Percentiles rank a stretch among this genome's conserved stretches.
These are phyloP conservation scores for Backusella macrospora DNA, from an alignment of 192 early-diverging fungal genomes.

Conservation along the genomic window DNA sequence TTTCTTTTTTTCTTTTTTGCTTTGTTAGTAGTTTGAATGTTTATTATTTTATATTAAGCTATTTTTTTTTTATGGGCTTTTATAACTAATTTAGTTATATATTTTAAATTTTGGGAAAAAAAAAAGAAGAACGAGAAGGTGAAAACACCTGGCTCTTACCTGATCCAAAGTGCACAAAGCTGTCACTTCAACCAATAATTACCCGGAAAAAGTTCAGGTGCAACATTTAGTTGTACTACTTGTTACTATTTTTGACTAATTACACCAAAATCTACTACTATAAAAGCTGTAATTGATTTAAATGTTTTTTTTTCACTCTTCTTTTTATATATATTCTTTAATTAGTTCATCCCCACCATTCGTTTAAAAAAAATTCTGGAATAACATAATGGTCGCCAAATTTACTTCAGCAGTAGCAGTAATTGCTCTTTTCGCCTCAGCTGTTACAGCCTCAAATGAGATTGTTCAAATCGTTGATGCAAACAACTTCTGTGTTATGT, in stretches of 20 bases:
- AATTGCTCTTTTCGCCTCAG: background rate
- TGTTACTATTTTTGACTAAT: conserved; percentile 10
- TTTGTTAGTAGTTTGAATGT: background rate
- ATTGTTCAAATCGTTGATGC: conserved; percentile 37
- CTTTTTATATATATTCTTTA: conserved; percentile 1
- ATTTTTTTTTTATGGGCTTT: background rate
- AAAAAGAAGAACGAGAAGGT: background rate
- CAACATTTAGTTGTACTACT: conserved; percentile 4
- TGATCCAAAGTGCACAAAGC: background rate
- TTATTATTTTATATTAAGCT: background rate
- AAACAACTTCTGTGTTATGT: conserved; percentile 42
- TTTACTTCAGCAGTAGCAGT: background rate
- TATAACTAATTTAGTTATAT: background rate
- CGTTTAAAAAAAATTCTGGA: background rate
- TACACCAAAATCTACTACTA: conserved; percentile 11
- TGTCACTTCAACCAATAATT: conserved; percentile 3
- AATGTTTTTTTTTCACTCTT: background rate
- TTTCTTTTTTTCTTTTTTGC: background rate
- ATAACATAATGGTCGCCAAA: conserved; percentile 8
- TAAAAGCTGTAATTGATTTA: background rate
- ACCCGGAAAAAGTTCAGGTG: background rate
- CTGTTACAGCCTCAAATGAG: conserved; percentile 21
- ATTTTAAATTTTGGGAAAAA: background rate
- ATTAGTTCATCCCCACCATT: background rate
- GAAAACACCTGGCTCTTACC: background rate